Evolutionary conservation across 345 rosid genomes (phyloP), one percentile per base, ranked within the genome.

Genomic region (Salix purpurea): DNA sequence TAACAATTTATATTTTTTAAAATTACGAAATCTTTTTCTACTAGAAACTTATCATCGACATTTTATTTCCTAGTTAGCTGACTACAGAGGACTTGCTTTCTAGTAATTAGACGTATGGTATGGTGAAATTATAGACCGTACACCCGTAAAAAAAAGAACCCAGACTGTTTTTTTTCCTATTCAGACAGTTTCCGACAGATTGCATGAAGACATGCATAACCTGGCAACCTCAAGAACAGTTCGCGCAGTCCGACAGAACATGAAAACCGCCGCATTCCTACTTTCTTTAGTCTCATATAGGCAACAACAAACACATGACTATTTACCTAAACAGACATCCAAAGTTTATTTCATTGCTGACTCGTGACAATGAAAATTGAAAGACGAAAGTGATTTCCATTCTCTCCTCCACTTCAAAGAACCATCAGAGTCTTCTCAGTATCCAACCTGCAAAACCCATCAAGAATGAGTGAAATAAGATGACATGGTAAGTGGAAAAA

Each of bases 361-460:
- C 15, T 28, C 12, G 23, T 36, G 44, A 56, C 4, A n/a, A 30
- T 52, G 39, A 26, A 24, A 52, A 23, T 40, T 19, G n/a, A 23
- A 18, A 24, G 44, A 36, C 40, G 7, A 19, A 30, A 24, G 39
- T 34, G 50, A 37, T 64, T 60, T 60, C 50, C 16, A 15, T 34
- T 26, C 26, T 14, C 36, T 44, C 61, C 26, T 19, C 32, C 76
- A 7, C 26, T 70, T 46, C 28, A 65, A n/a, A 48, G 18, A 46
- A 18, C 37, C 62, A n/a, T 23, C 62, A 24, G 50, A 16, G 50
- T 16, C 56, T 32, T 77, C 74, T 80, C 78, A 84, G 34, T 62
- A 78, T 62, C 82, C 76, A 73, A 82, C 86, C 92, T 85, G 87
- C 85, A 85, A 8, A 78, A 64, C n/a, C 65, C 58, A 72, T 58